Percentiles rank a stretch among this genome's conserved stretches.
These are phyloP conservation scores for Gymnopilus junonius DNA, from an alignment of 768 basidiomycete genomes.

Conservation along the genomic window DNA sequence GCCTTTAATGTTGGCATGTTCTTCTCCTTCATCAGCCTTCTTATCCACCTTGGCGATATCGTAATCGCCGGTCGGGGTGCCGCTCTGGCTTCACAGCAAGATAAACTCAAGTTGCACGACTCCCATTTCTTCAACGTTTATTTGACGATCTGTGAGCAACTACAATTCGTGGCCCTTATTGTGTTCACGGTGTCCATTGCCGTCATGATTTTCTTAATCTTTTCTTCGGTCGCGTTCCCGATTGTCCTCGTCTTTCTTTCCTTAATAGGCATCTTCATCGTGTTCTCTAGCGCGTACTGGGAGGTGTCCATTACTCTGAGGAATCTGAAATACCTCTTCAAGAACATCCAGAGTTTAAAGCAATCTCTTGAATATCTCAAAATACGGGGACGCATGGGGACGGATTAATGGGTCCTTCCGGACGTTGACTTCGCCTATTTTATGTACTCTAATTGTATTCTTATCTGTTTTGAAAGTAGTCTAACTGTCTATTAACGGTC, in stretches of 20 bases:
- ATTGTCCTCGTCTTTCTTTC: slow-evolving; percentile 20
- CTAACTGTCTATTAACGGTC: too few relatives aligned
- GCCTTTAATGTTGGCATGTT: slow-evolving; percentile 35
- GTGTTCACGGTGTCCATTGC: slow-evolving; percentile 30
- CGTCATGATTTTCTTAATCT: slow-evolving; percentile 28
- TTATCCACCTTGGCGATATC: slow-evolving; percentile 35
- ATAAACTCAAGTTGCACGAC: slow-evolving; percentile 13
- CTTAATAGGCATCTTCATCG: slow-evolving; percentile 19
- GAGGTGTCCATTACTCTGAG: slow-evolving; percentile 33
- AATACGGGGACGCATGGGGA: slow-evolving; percentile 3
- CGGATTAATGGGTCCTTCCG: background rate
- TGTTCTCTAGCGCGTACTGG: slow-evolving; percentile 34
- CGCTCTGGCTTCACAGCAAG: slow-evolving; percentile 24
- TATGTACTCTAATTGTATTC: background rate
- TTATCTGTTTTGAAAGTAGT: too few relatives aligned
- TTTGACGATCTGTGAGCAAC: slow-evolving; percentile 33
- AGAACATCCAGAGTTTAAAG: slow-evolving; percentile 22
- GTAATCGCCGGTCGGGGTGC: slow-evolving; percentile 33
- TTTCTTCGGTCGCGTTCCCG: slow-evolving; percentile 23
- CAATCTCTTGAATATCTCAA: slow-evolving; percentile 16
- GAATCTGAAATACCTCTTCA: slow-evolving; percentile 27
- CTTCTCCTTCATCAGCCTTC: slow-evolving; percentile 34
- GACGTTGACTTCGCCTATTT: background rate
- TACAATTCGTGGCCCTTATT: slow-evolving; percentile 33
- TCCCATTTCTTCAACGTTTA: slow-evolving; percentile 33